Conservation (phyloP, 139 green algal genomes). For the Coccomyxa sp. region DNA sequence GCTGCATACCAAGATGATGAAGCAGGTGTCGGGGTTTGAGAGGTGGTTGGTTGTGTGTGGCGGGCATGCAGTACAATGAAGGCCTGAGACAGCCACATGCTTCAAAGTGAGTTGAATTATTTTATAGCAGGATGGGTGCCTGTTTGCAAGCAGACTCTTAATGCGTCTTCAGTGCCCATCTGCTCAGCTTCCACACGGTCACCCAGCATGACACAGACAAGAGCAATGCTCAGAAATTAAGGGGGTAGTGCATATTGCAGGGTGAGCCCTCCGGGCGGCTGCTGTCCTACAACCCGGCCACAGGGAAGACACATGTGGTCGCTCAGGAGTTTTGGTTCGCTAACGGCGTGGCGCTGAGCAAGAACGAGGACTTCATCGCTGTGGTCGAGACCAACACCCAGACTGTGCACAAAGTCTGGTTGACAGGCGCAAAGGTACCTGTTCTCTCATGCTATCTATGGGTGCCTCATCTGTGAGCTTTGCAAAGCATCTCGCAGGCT, state of each 20-base stretch:
- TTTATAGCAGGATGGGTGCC: too few species aligned
- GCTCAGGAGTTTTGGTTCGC: conserved; percentile 31
- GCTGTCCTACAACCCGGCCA: conserved; percentile 22
- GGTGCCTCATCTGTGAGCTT: neutral
- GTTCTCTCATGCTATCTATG: too few species aligned
- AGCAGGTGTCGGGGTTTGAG: too few species aligned
- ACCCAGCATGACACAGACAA: too few species aligned
- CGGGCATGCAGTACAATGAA: too few species aligned
- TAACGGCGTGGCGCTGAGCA: conserved; percentile 33
- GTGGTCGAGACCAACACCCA: conserved; percentile 32
- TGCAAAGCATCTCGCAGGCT: neutral
- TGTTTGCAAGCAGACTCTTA: too few species aligned
- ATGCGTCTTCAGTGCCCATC: neutral
- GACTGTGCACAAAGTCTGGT: conserved; percentile 44
- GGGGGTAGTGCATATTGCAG: conserved; percentile 17
- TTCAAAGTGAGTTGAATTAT: too few species aligned
- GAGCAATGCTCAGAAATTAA: too few species aligned
- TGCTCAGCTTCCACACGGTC: neutral
- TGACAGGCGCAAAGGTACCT: conserved; percentile 52
- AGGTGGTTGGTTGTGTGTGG: too few species aligned
- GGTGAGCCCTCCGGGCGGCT: conserved; percentile 33
- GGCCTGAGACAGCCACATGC: too few species aligned
- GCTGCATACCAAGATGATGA: too few species aligned
- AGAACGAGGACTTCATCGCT: conserved; percentile 24
- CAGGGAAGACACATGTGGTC: conserved; percentile 16